These are phyloP conservation scores for Colletotrichum camelliae DNA, from an alignment of 2,329 filamentous ascomycete species.

Conservation along the genomic window DNA sequence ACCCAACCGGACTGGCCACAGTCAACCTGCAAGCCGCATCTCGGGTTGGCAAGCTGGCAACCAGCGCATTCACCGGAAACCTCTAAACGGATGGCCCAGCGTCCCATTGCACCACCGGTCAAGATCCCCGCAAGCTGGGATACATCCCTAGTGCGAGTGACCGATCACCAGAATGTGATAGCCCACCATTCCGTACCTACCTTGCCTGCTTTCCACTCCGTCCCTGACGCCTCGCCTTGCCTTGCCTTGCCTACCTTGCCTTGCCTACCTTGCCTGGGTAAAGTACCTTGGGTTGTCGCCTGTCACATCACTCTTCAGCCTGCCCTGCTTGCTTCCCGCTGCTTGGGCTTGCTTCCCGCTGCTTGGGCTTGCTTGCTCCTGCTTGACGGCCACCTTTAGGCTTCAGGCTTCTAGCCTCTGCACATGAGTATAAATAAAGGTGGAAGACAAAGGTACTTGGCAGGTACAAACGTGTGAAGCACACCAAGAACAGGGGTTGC, in stretches of 20 bases:
- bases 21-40: not conserved
- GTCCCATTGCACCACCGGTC: constrained; percentile 16
- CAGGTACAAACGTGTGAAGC: not conserved
- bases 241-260: not conserved
- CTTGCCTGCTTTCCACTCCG: not conserved
- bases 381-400: not conserved
- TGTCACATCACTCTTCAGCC: not conserved
- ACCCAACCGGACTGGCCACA: not conserved
- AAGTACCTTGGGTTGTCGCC: not conserved
- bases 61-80: constrained; percentile 12
- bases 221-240: not conserved
- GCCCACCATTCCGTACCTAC: not conserved
- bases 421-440: not conserved
- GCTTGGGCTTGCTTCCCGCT: not conserved
- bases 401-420: not conserved
- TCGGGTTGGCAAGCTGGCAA: not conserved
- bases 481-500: constrained; percentile 2
- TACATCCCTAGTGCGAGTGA: constrained; percentile 7
- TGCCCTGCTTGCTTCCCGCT: not conserved
- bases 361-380: not conserved
- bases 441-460: not conserved
- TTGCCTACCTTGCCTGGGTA: not conserved
- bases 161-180: constrained; percentile 20
- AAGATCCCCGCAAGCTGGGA: constrained; percentile 13
- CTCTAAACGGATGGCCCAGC: constrained; percentile 5